A percentile compares a stretch with the other conserved stretches of the same genome.
phyloP scores from a whole-genome alignment of 306 rosid genomes.

The Vigna trinervia region DNA sequence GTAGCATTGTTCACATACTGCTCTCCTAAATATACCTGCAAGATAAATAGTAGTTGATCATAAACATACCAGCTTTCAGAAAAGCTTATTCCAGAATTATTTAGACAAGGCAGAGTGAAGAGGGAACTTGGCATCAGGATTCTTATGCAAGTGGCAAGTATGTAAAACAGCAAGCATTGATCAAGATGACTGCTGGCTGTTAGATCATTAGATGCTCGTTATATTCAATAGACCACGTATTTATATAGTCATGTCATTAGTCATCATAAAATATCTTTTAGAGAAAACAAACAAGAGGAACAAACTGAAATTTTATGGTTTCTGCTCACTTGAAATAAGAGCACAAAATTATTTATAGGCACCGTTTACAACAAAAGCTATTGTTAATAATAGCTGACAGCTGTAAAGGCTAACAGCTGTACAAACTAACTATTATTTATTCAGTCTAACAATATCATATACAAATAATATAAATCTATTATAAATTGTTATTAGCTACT shows the following conservation, averaged over 20 bases:
- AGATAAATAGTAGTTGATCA: constrained; percentile 39
- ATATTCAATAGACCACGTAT: constrained; percentile 3
- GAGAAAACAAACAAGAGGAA: too few species aligned
- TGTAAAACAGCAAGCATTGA: constrained; percentile 28
- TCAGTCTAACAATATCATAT: not conserved
- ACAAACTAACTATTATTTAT: too few species aligned
- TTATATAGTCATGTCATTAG: not conserved
- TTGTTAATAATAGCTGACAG: too few species aligned
- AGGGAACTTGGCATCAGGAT: constrained; percentile 23
- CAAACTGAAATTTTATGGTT: too few species aligned
- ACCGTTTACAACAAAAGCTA: too few species aligned
- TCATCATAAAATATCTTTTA: constrained; percentile 13
- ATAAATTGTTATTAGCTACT: constrained; percentile 14
- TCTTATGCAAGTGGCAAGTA: constrained; percentile 35
- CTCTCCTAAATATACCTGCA: constrained; percentile 97
- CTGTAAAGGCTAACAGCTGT: too few species aligned
- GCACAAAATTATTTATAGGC: too few species aligned
- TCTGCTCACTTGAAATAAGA: too few species aligned
- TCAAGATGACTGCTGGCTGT: constrained; percentile 14
- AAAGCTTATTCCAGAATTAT: not conserved
- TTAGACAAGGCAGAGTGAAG: constrained; percentile 21
- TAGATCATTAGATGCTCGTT: constrained; percentile 11
- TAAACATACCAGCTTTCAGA: constrained; percentile 33
- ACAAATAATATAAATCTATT: constrained; percentile 24
- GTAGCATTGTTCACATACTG: constrained; percentile 85